phyloP scores from a whole-genome alignment of 2,329 filamentous ascomycete species.

The Botrytis galanthina region DNA sequence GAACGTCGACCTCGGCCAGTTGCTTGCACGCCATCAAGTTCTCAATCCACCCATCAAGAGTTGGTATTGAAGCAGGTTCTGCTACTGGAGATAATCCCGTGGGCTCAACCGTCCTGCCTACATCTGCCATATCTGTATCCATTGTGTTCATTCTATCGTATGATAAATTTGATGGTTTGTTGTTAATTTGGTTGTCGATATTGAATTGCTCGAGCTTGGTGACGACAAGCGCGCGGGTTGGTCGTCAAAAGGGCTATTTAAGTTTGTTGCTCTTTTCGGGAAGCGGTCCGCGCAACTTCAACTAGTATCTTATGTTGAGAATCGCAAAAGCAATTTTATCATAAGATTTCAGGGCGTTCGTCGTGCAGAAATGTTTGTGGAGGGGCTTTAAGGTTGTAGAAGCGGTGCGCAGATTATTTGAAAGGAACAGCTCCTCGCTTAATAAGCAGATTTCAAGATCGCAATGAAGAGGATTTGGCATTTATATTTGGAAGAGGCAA shows the following conservation, averaged over 20 bases:
- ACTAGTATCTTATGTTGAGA: conserved; percentile 14
- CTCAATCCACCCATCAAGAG: conserved; percentile 97
- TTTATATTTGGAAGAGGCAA: conserved; percentile 16
- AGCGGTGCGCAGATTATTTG: conserved; percentile 20
- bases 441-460: conserved; percentile 16
- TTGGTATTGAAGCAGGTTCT: conserved; percentile 87
- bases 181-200: conserved; percentile 25
- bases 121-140: conserved; percentile 99
- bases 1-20: conserved; percentile 89
- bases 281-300: conserved; percentile 18
- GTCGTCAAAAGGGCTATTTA: conserved; percentile 9
- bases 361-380: conserved; percentile 16
- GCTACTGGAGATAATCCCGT: conserved; percentile 71
- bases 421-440: conserved; percentile 22
- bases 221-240: conserved; percentile 28
- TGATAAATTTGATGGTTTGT: conserved; percentile 17
- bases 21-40: conserved; percentile 98
- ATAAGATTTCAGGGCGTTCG: conserved; percentile 11
- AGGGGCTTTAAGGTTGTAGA: conserved; percentile 13
- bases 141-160: conserved; percentile 48
- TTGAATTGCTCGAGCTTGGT: conserved; percentile 32
- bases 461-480: conserved; percentile 9
- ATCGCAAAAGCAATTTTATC: conserved; percentile 13
- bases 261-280: conserved; percentile 17
- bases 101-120: conserved; percentile 77